Conservation (phyloP, 305 asterid species). For the Fraxinus paxiana region DNA sequence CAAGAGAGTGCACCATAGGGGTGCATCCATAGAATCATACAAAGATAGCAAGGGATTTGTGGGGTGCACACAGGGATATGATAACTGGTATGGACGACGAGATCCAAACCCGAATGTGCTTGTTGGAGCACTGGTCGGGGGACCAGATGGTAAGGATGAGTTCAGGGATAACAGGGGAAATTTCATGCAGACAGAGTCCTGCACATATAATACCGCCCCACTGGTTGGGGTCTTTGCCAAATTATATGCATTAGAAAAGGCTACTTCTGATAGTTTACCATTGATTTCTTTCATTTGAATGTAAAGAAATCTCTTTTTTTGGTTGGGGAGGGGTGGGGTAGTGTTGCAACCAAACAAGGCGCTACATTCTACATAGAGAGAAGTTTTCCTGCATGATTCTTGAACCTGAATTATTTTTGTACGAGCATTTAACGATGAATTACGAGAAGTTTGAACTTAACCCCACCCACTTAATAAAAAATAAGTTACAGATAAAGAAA, state of each 20-base stretch:
- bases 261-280: neutral
- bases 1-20: too few relatives aligned
- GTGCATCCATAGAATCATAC: too few relatives aligned
- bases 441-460: neutral
- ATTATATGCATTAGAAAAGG: constrained; percentile 26
- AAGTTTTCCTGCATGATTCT: neutral
- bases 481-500: neutral
- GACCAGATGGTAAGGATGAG: constrained; percentile 54
- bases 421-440: neutral
- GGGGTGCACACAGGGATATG: constrained; percentile 88
- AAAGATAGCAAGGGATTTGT: constrained; percentile 41
- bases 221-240: constrained; percentile 75
- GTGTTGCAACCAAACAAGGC: constrained; percentile 12
- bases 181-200: constrained; percentile 68
- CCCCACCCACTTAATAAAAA: neutral
- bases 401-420: neutral
- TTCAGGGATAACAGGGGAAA: constrained; percentile 61
- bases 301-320: constrained; percentile 21
- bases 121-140: constrained; percentile 79
- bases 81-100: constrained; percentile 50
- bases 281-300: constrained; percentile 30
- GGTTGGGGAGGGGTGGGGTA: neutral
- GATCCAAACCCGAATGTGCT: constrained; percentile 62
- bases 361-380: neutral
- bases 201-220: constrained; percentile 83